Percentiles rank a stretch among this genome's conserved stretches.
These are phyloP conservation scores for Candida odintsovae DNA, from an alignment of 805 yeast genomes.

Conservation along the genomic window DNA sequence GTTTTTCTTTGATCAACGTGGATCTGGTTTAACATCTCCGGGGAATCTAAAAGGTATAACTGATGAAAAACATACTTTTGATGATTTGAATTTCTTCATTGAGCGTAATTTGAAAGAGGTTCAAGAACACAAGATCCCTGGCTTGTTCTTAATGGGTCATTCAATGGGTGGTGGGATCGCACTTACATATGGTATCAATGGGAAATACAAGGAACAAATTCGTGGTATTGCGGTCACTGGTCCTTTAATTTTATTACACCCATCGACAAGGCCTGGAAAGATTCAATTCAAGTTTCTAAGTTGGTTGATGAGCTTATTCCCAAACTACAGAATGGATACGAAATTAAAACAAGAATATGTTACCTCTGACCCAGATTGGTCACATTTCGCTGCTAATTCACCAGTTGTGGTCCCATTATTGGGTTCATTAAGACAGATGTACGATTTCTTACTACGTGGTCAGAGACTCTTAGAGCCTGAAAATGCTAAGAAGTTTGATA, in stretches of 20 bases:
- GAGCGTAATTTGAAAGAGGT: conserved; percentile 35
- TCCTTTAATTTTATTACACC: conserved; percentile 56
- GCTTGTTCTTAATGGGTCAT: conserved; percentile 55
- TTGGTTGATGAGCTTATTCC: conserved; percentile 34
- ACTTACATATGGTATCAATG: conserved; percentile 55
- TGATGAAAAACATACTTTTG: conserved; percentile 48
- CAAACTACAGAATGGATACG: conserved; percentile 49
- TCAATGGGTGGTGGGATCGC: conserved; percentile 81
- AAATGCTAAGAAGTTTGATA: conserved; percentile 25
- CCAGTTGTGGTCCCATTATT: conserved; percentile 39
- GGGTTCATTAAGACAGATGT: conserved; percentile 49
- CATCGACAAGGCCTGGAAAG: conserved; percentile 50
- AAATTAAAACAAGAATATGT: conserved; percentile 48
- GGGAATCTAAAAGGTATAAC: conserved; percentile 50
- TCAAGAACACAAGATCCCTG: conserved; percentile 22
- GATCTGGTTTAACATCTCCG: conserved; percentile 62
- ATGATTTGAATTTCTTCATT: conserved; percentile 56
- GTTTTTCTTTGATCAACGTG: conserved; percentile 70
- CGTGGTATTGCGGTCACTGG: conserved; percentile 46
- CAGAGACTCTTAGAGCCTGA: conserved; percentile 36
- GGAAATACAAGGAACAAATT: conserved; percentile 41
- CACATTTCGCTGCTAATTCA: conserved; percentile 37
- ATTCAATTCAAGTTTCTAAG: conserved; percentile 38
- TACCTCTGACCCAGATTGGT: conserved; percentile 43
- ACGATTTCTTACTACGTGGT: conserved; percentile 59